A percentile compares a stretch with the other conserved stretches of the same genome.
phyloP scores from a whole-genome alignment of 345 rosid species.

The Salix exigua region DNA sequence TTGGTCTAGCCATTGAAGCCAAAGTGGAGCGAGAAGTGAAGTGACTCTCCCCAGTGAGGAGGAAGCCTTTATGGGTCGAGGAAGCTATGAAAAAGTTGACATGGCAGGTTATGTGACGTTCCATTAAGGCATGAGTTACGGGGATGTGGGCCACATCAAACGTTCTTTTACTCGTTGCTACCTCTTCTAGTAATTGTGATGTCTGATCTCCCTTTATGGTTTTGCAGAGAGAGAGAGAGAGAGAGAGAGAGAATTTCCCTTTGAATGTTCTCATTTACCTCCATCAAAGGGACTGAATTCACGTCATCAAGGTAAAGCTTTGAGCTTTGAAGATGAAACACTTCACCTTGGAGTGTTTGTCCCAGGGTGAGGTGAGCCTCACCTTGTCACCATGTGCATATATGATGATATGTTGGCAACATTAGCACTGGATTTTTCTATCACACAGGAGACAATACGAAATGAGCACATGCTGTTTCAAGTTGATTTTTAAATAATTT shows the following conservation, averaged over 20 bases:
- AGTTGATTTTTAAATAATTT: no score
- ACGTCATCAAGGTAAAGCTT: not conserved
- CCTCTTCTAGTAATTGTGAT: not conserved
- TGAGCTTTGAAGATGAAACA: no score
- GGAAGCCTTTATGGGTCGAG: not conserved
- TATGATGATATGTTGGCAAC: no score
- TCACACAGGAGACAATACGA: no score
- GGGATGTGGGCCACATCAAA: conserved; percentile 3
- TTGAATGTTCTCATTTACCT: not conserved
- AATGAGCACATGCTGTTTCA: no score
- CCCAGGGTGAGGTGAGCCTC: no score
- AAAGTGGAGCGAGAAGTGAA: not conserved
- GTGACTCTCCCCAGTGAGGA: not conserved
- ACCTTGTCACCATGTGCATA: no score
- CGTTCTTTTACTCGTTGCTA: not conserved
- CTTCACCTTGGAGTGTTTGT: no score
- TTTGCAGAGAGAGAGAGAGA: not conserved
- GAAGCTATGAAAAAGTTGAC: not conserved
- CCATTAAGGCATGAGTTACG: conserved; percentile 17
- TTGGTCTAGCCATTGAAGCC: conserved; percentile 29
- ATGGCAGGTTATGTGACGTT: not conserved
- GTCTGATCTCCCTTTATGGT: not conserved
- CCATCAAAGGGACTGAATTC: not conserved
- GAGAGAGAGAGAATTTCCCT: not conserved
- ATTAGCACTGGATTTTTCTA: no score